Evolutionary conservation across 2,329 filamentous ascomycete species (phyloP).

Genomic region (Penicillium italicum): DNA sequence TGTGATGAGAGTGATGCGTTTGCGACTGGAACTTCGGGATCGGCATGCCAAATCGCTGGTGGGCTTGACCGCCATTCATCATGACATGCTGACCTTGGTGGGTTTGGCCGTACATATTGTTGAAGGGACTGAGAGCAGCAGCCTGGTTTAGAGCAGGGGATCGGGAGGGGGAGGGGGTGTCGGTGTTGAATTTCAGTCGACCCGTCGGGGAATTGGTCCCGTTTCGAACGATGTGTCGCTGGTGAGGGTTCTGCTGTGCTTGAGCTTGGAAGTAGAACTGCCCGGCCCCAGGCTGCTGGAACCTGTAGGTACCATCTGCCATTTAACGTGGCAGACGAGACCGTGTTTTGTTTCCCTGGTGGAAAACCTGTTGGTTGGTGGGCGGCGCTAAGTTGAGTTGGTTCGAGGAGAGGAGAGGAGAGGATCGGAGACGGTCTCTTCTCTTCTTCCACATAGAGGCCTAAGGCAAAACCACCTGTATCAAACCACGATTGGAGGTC

Average conservation of each 20-base stretch:
- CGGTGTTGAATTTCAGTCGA: conserved; percentile 45
- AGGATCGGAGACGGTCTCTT: conserved; percentile 43
- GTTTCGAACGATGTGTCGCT: conserved; percentile 45
- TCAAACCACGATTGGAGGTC: conserved; percentile 16
- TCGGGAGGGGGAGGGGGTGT: conserved; percentile 48
- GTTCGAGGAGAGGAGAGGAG: conserved; percentile 33
- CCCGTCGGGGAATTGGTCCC: conserved; percentile 46
- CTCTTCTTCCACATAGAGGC: conserved; percentile 50
- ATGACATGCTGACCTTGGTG: conserved; percentile 49
- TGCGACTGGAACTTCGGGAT: conserved; percentile 49
- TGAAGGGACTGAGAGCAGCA: conserved; percentile 43
- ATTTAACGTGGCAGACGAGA: conserved; percentile 51
- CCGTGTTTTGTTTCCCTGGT: conserved; percentile 37
- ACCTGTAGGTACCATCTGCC: conserved; percentile 55
- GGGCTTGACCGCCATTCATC: conserved; percentile 49
- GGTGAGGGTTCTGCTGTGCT: conserved; percentile 43
- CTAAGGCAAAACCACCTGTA: conserved; percentile 33
- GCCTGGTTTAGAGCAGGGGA: conserved; percentile 45
- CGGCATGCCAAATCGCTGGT: conserved; percentile 50
- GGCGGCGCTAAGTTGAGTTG: conserved; percentile 23
- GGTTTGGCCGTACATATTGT: conserved; percentile 47
- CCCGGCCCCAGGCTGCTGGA: conserved; percentile 53
- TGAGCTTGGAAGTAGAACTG: conserved; percentile 48
- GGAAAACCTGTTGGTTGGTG: conserved; percentile 25
- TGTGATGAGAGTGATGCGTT: conserved; percentile 44